Percentiles rank a stretch among this genome's conserved stretches.
Conservation (phyloP, 2,329 filamentous ascomycete genomes). For the Rhexocercosporidium sp. region DNA sequence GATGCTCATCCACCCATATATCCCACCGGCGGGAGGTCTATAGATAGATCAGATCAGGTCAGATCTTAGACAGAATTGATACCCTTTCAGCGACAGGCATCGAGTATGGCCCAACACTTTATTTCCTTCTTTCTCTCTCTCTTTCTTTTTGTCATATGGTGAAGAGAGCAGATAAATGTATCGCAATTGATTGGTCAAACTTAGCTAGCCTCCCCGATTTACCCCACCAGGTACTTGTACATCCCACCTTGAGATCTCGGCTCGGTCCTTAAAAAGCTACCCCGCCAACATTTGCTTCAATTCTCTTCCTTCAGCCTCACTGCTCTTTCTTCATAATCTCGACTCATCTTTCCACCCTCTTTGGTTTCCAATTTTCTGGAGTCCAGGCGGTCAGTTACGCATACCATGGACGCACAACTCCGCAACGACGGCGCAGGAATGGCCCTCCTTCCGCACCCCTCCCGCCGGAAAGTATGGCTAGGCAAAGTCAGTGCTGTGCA, state of each 20-base stretch:
- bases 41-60: conserved; percentile 27
- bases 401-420: not conserved
- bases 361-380: not conserved
- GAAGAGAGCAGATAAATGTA: not conserved
- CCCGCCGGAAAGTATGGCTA: conserved; percentile 1
- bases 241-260: conserved; percentile 8
- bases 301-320: conserved; percentile 1
- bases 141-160: not conserved
- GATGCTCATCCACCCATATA: conserved; percentile 79
- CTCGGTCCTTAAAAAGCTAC: not conserved
- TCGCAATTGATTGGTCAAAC: not conserved
- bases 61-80: conserved; percentile 5
- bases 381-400: not conserved
- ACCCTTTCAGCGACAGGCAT: conserved; percentile 11
- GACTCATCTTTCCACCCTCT: not conserved
- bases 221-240: not conserved
- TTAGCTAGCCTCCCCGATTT: not conserved
- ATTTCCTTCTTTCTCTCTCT: too few species aligned
- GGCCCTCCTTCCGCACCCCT: not conserved
- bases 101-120: conserved; percentile 3
- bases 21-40: conserved; percentile 59
- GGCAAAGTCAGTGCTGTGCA: conserved; percentile 5
- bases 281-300: not conserved
- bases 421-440: not conserved
- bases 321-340: not conserved